Evolutionary conservation across 495 filamentous ascomycete genomes (phyloP).

Genomic region (Talaromyces wortmannii): DNA sequence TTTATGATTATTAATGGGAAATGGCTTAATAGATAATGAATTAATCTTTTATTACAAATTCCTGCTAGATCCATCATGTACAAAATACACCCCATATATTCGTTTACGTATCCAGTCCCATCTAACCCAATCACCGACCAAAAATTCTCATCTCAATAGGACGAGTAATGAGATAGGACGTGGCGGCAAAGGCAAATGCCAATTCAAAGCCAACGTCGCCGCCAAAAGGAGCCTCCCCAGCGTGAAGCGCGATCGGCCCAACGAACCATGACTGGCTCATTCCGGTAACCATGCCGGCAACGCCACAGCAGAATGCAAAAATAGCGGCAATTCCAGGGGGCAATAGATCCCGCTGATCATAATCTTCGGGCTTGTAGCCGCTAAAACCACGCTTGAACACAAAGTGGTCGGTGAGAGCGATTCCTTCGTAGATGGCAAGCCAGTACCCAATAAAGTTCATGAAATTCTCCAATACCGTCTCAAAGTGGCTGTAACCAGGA

Average conservation of each 20-base stretch:
- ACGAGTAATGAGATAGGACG: constrained; percentile 23
- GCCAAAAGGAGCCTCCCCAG: constrained; percentile 47
- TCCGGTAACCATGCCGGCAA: constrained; percentile 67
- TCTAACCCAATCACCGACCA: constrained; percentile 19
- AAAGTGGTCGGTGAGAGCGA: constrained; percentile 69
- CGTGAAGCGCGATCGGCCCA: constrained; percentile 62
- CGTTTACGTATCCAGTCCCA: too few relatives aligned
- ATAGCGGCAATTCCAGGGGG: constrained; percentile 68
- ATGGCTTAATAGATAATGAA: neutral
- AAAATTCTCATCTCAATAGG: constrained; percentile 28
- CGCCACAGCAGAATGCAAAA: constrained; percentile 58
- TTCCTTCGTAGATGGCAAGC: constrained; percentile 74
- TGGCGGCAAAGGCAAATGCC: constrained; percentile 34
- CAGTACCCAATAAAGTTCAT: constrained; percentile 79
- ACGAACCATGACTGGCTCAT: constrained; percentile 74
- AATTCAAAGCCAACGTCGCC: constrained; percentile 77
- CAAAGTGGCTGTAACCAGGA: constrained; percentile 70
- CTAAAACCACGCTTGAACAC: constrained; percentile 60
- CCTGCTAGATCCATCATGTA: neutral
- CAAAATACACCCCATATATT: too few relatives aligned
- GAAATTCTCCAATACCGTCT: constrained; percentile 66
- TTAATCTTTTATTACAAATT: neutral
- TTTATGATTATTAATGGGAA: neutral
- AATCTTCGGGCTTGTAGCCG: constrained; percentile 57
- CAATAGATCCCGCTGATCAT: constrained; percentile 51